Base-by-base conservation (phyloP, 768 basidiomycete genomes). In the Mycena epipterygia region DNA sequence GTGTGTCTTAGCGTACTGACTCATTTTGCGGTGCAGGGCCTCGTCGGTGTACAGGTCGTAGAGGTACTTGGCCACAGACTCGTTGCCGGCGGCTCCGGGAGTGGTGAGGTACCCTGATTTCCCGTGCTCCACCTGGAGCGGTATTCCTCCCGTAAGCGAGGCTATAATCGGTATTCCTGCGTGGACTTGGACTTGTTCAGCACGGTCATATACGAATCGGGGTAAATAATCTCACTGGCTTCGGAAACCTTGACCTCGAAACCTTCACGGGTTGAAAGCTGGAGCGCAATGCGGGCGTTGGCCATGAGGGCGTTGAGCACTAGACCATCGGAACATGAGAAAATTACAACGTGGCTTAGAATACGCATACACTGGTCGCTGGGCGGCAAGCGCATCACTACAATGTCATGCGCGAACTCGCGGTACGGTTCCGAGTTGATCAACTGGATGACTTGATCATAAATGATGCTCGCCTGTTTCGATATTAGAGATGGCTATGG, bases 161-260 rank as follows among this genome's bases (percentile, higher is more conserved):
- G 94, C 94, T 75, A 98, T 88, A 76, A 97, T 87, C 35, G 96
- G 96, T 72, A 93, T 93, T 69, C 93, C 93, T 33, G 95, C 90
- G 81, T 97, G 94, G 60, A 98, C 86, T 73, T 13, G 25, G 58
- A 17, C 29, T 41, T 35, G 3, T 11, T 68, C 23, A 55, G 57
- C 37, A 63, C 4, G n/a, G n/a, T 2, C 1, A 30, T 11, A 55
- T 46, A 14, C 27, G 7, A 27, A 56, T 33, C 9, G 19, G 16
- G 13, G 29, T 6, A 14, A 17, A 29, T 49, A 41, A 12, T 21
- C 68, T 46, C 21, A 70, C 72, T 67, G n/a, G 94, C 95, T 83
- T 97, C 95, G 53, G 95, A 96, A 57, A 97, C 96, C 81, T 98
- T 98, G 82, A 98, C 95, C 78, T 98, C 97, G 83, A 98, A 98